Evolutionary conservation across 495 filamentous ascomycete genomes (phyloP), one percentile per base, ranked within the genome.

Genomic region (Neurospora sp.): DNA sequence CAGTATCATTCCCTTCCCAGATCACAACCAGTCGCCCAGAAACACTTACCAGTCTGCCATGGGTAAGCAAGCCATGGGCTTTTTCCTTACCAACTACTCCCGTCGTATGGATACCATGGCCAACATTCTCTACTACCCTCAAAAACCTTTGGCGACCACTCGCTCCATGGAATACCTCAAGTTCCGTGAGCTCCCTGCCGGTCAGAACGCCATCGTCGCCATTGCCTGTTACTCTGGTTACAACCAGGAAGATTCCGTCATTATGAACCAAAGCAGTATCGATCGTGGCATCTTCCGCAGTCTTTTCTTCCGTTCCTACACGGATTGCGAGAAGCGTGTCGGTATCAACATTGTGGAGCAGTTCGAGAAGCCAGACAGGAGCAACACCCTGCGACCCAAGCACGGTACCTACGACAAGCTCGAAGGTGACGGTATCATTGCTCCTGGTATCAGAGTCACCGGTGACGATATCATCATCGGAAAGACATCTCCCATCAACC

Each of bases 11-110:
- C 96, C 96, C 0, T 99, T 98, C 89, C 96, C 96, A 6, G 96
- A 99, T 83, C 96, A 99, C 85, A 99, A 99, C 80, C 96, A 94
- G 82, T 97, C 94, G 73, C 96, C 96, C 74, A 89, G 96, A 90
- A 98, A 98, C 80, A 99, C 96, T 5, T 98, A 98, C 83, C 96
- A 99, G 79, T 97, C 96, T 77, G 96, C 96, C 78, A 99, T 99
- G 96, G 96, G 96, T 84, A 99, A 99, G 84, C 96, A 99, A 87
- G 96, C 96, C 69, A 99, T 99, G 96, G 96, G 96, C 78, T 93
- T 98, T 72, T 97, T 97, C 86, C 88, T 98, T 42, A 98, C 96
- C 14, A 99, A 98, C 79, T 98, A 94, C 79, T 88, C 91, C 35
- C 90, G 94, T 73, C 93, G 96, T 72, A 98, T 98, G 96, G 96